Conservation (phyloP, 495 filamentous ascomycete species). For the Daldinia decipiens region DNA sequence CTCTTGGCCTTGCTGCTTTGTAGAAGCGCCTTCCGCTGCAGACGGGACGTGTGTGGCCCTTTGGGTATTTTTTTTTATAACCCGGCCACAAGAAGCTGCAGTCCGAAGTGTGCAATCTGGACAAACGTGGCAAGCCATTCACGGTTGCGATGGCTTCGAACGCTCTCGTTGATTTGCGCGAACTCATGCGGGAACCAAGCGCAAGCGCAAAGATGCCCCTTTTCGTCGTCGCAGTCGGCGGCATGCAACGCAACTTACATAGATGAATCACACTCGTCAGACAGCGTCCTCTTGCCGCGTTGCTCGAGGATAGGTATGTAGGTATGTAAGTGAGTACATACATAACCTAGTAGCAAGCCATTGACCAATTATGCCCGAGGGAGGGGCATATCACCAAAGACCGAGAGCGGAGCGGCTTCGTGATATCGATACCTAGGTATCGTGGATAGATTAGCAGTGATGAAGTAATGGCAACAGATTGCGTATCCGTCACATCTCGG, state of each 20-base stretch:
- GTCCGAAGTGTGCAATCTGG: neutral
- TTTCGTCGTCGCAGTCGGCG: constrained; percentile 38
- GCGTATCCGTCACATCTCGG: constrained; percentile 38
- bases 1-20: neutral
- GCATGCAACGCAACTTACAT: constrained; percentile 34
- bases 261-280: constrained; percentile 29
- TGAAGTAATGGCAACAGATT: constrained; percentile 39
- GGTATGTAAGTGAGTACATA: neutral
- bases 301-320: constrained; percentile 14
- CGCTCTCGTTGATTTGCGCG: constrained; percentile 32
- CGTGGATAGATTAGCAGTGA: constrained; percentile 27
- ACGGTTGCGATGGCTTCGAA: constrained; percentile 38
- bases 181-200: constrained; percentile 15
- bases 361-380: neutral
- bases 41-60: neutral
- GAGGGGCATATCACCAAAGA: neutral
- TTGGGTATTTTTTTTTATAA: constrained; percentile 2
- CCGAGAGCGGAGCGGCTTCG: constrained; percentile 1
- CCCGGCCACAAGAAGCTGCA: constrained; percentile 21
- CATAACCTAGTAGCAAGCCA: neutral
- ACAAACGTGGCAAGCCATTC: constrained; percentile 34
- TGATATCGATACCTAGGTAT: constrained; percentile 12
- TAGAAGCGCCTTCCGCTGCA: constrained; percentile 28
- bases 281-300: constrained; percentile 21
- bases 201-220: constrained; percentile 9